Evolutionary conservation across 2,329 filamentous ascomycete species (phyloP), one percentile per base, ranked within the genome.

Genomic region (Phoma sp.): DNA sequence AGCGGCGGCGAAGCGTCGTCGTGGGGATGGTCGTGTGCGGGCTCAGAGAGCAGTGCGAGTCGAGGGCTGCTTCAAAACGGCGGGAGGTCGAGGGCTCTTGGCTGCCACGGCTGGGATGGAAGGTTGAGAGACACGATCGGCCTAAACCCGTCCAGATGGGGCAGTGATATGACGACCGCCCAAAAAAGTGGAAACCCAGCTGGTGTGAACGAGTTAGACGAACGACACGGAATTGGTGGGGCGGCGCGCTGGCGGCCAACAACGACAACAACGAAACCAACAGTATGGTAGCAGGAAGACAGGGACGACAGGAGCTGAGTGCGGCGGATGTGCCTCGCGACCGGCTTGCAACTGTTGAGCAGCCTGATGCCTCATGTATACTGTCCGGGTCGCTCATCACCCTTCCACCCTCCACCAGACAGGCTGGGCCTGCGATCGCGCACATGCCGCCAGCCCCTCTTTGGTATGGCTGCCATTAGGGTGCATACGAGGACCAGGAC

Each of bases 71-170:
- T 48, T 56, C 30, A 41, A 29, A 48, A 33, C 42, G 33, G 47
- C 47, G 42, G 39, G 36, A 38, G 47, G 43, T 47, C 38, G 42
- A 47, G 10, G 47, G 44, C 38, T 30, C 47, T 56, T 56, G 52
- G 52, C 52, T 46, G 39, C 18, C 42, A 24, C 52, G 52, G 52
- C 52, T 47, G 43, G 41, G 42, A 47, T 49, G 49, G 44, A 25
- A 36, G 52, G 52, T 47, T 47, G 58, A 51, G 50, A 44, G 48
- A 58, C 46, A 43, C 48, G 43, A 58, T 56, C 52, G 52, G 47
- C 52, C 47, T n/a, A 47, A 44, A 39, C 23, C 18, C 18, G 52
- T 25, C 52, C 52, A 38, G 47, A 56, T 47, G 35, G 33, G 52
- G 51, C 44, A 55, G 25, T 52, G 44, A 52, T 46, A 46, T 40